These are phyloP conservation scores for Penicillium sp. DNA, from an alignment of 2,329 filamentous ascomycete genomes.

Conservation along the genomic window DNA sequence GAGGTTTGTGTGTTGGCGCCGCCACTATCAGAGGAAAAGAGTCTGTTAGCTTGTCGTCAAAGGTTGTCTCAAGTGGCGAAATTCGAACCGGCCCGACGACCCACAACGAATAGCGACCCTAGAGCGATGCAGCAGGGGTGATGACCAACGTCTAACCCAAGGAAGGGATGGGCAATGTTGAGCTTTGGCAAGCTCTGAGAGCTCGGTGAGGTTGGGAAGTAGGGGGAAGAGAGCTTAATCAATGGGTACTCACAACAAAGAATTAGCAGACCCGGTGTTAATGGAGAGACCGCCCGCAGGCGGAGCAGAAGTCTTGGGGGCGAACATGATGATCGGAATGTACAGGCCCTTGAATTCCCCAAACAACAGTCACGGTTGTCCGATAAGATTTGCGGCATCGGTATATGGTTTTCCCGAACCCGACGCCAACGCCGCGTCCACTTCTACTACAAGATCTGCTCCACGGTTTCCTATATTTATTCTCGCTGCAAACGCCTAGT, in stretches of 20 bases:
- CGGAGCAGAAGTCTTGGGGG: slow-evolving; percentile 34
- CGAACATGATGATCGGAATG: slow-evolving; percentile 33
- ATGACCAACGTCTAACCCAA: neutral
- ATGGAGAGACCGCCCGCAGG: slow-evolving; percentile 47
- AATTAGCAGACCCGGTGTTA: slow-evolving; percentile 52
- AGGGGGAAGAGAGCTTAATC: neutral
- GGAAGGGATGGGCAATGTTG: neutral
- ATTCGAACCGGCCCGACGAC: neutral
- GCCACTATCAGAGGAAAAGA: slow-evolving; percentile 22
- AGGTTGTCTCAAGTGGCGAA: neutral
- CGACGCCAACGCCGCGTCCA: neutral
- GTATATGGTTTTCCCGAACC: slow-evolving; percentile 15
- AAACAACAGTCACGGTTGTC: slow-evolving; percentile 8
- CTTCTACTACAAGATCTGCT: neutral
- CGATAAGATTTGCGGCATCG: slow-evolving; percentile 24
- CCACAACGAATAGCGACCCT: neutral
- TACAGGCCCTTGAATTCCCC: slow-evolving; percentile 1
- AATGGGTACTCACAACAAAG: slow-evolving; percentile 45
- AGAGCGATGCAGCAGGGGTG: neutral
- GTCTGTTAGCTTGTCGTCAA: slow-evolving; percentile 16
- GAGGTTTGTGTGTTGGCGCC: slow-evolving; percentile 29
- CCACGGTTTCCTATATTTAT: neutral
- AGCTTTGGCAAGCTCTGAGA: neutral
- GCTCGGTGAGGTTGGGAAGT: neutral
- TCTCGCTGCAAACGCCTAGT: neutral